Conservation (phyloP, 108 stramenopile species). For the Pseudonitzschia pungens region DNA sequence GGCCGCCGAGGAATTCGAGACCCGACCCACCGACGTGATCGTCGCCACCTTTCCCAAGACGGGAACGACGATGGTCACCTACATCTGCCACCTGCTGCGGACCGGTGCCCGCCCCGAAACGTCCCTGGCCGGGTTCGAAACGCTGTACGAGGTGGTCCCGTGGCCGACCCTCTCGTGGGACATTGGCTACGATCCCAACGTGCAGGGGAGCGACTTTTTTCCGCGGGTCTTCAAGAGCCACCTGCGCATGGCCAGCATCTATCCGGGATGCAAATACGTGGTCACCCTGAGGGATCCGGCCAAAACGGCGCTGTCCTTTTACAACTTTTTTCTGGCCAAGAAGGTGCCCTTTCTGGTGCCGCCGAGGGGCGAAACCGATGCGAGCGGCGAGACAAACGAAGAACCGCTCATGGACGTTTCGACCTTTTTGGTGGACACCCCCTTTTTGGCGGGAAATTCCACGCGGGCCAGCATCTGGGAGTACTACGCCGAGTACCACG, state of each 20-base stretch:
- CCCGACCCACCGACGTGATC: conserved; percentile 20
- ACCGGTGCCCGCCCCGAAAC: neutral
- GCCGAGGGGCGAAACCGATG: neutral
- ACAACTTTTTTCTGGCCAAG: conserved; percentile 26
- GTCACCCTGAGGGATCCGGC: conserved; percentile 29
- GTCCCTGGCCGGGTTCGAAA: neutral
- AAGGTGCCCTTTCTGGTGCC: conserved; percentile 15
- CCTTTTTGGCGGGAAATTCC: conserved; percentile 9
- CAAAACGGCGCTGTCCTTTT: conserved; percentile 25
- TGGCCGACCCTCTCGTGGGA: conserved; percentile 23
- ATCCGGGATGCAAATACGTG: conserved; percentile 26
- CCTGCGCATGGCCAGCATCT: conserved; percentile 22
- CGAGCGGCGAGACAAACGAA: neutral
- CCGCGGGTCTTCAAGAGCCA: conserved; percentile 24
- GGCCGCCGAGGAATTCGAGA: conserved; percentile 10
- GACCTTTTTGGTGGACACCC: conserved; percentile 14
- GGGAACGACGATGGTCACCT: conserved; percentile 13
- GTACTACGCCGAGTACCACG: conserved; percentile 24
- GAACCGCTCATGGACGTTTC: conserved; percentile 11
- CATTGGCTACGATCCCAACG: conserved; percentile 20
- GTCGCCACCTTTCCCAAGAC: conserved; percentile 28
- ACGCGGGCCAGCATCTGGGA: conserved; percentile 21
- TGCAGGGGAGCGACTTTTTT: conserved; percentile 2
- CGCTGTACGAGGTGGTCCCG: conserved; percentile 18
- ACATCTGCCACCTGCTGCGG: conserved; percentile 19